Conservation (phyloP, 1,284 basidiomycete genomes). For the Naganishia sp. region DNA sequence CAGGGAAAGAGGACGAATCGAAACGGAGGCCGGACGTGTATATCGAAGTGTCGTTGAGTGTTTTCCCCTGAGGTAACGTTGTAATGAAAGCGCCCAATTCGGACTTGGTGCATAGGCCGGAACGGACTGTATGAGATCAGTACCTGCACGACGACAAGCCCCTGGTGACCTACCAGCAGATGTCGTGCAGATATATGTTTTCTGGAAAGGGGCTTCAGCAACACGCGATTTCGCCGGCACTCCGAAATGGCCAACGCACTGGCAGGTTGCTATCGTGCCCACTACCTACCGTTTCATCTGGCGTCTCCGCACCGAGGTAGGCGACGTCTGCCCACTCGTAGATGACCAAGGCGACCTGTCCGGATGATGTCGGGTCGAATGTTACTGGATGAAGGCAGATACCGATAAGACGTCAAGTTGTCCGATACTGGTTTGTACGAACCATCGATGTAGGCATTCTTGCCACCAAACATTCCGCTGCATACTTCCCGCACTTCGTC, state of each 20-base stretch:
- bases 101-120: slow-evolving; percentile 67
- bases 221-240: neutral
- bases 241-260: neutral
- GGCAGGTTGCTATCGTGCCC: neutral
- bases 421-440: slow-evolving; percentile 39
- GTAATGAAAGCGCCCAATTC: slow-evolving; percentile 84
- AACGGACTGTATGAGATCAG: slow-evolving; percentile 59
- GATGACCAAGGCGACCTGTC: slow-evolving; percentile 89
- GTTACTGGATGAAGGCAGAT: slow-evolving; percentile 61
- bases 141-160: neutral
- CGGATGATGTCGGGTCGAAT: slow-evolving; percentile 73
- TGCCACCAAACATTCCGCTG: slow-evolving; percentile 87
- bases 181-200: slow-evolving; percentile 77
- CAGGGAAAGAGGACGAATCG: slow-evolving; percentile 31
- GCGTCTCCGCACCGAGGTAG: slow-evolving; percentile 68
- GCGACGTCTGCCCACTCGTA: slow-evolving; percentile 90
- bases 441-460: slow-evolving; percentile 84
- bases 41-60: slow-evolving; percentile 64
- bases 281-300: slow-evolving; percentile 32
- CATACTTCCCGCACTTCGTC: slow-evolving; percentile 78
- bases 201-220: slow-evolving; percentile 59
- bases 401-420: neutral
- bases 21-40: slow-evolving; percentile 55
- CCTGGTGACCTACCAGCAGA: slow-evolving; percentile 40
- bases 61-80: slow-evolving; percentile 63